Evolutionary conservation across 768 basidiomycete genomes (phyloP), one percentile per base, ranked within the genome.

Genomic region (Solioccasus polychromus): DNA sequence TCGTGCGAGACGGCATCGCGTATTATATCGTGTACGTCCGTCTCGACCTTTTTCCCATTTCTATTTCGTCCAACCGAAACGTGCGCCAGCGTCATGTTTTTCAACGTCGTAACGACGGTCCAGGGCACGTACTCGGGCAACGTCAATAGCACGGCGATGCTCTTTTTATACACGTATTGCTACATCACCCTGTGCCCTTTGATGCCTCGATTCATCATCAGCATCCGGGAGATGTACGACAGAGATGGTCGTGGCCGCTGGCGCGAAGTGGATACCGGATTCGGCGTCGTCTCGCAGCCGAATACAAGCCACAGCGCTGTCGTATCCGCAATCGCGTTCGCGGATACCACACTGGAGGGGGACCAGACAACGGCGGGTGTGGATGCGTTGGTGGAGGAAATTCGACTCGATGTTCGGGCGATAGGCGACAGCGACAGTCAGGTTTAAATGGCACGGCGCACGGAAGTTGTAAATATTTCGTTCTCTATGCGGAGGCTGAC

Each of bases 181-280:
- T 32, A 5, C 14, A 15, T n/a, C n/a, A 28, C 38, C 23, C 23
- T 38, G 5, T 45, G 31, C 11, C 31, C 26, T 14, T n/a, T 49
- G 5, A 45, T 55, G 22, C 52, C 52, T 6, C 46, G 55, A 6
- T 58, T 58, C 35, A 44, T 58, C 39, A 44, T 58, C 4, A 34
- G 20, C 23, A 31, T 58, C 15, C 49, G 57, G 17, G 47, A 42
- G 7, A 7, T 47, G 26, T 47, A 37, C 25, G 42, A 48, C 10
- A 30, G 23, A 3, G 41, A 42, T 17, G 1, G 23, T n/a, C 24
- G 12, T 15, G n/a, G 19, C 3, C 31, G 10, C 15, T 31, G 38
- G 31, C 45, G 34, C 4, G 43, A 42, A 3, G 18, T 58, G 11
- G 53, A 58, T 19, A 47, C 38, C 6, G 57, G 52, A 25, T 54